Percentiles rank a stretch among this genome's conserved stretches.
Conservation (phyloP, 2,329 filamentous ascomycete genomes). For the Intubia oerlemansii region DNA sequence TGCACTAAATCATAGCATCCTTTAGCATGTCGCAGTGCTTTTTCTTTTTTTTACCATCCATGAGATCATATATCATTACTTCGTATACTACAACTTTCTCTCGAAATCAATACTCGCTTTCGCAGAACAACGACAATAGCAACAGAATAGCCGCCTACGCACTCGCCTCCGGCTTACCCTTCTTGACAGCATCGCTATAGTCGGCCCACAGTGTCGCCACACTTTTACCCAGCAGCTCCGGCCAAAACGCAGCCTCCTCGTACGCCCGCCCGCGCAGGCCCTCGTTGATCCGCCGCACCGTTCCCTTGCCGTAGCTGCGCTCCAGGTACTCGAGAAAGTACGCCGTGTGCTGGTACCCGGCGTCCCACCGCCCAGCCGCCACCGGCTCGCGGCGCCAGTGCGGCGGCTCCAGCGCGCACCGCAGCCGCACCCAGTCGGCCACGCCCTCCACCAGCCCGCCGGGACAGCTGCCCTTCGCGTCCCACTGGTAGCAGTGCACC, state of each 20-base stretch:
- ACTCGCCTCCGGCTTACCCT: slow-evolving; percentile 2
- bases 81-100: too few relatives aligned
- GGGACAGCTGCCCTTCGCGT: slow-evolving; percentile 37
- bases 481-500: slow-evolving; percentile 85
- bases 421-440: slow-evolving; percentile 78
- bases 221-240: slow-evolving; percentile 39
- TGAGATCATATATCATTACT: too few relatives aligned
- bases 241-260: too few relatives aligned
- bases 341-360: slow-evolving; percentile 74
- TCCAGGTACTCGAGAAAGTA: slow-evolving; percentile 85
- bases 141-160: too few relatives aligned
- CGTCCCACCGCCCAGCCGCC: slow-evolving; percentile 47
- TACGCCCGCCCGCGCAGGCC: slow-evolving; percentile 41
- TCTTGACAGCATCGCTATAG: slow-evolving; percentile 27
- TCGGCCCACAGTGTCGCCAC: slow-evolving; percentile 55
- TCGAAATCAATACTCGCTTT: too few relatives aligned
- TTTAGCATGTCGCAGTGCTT: too few relatives aligned
- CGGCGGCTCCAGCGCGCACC: slow-evolving; percentile 49
- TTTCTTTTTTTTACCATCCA: too few relatives aligned
- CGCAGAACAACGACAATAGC: too few relatives aligned
- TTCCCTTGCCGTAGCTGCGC: slow-evolving; percentile 34
- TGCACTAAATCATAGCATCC: too few relatives aligned
- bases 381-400: slow-evolving; percentile 51
- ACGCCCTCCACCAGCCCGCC: slow-evolving; percentile 77
- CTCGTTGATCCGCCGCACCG: slow-evolving; percentile 44